A percentile compares a stretch with the other conserved stretches of the same genome.
These are phyloP conservation scores for Euphorbia peplus DNA, from an alignment of 345 rosid species.

Conservation along the genomic window DNA sequence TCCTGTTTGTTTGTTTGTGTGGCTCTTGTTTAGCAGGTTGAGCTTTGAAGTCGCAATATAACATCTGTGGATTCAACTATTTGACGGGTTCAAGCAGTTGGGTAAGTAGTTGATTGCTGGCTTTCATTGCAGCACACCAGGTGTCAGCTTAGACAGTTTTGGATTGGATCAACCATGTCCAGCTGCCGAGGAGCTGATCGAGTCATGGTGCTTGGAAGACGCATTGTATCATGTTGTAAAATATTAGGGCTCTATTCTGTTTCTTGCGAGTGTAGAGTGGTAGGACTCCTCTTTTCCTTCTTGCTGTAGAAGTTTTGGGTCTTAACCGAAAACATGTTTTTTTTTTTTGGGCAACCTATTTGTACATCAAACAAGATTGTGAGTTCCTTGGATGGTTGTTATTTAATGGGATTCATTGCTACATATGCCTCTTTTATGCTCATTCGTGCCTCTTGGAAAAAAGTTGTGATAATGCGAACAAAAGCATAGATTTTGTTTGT, in stretches of 20 bases:
- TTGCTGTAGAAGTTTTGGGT: not conserved
- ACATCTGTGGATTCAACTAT: constrained; percentile 9
- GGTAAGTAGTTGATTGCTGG: constrained; percentile 21
- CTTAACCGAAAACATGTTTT: not conserved
- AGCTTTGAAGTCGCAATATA: constrained; percentile 31
- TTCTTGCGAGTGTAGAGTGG: not conserved
- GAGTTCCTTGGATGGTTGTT: not conserved
- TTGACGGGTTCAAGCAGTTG: not conserved
- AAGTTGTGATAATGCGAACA: constrained; percentile 1
- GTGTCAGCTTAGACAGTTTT: not conserved
- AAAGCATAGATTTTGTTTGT: not conserved
- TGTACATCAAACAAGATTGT: not conserved
- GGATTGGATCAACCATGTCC: not conserved
- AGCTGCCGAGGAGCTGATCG: not conserved
- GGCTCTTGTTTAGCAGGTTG: constrained; percentile 33
- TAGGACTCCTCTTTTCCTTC: not conserved
- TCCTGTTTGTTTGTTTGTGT: constrained; percentile 21
- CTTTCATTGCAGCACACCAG: not conserved
- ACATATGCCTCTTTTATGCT: not conserved
- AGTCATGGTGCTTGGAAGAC: not conserved
- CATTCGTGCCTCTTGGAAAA: not conserved
- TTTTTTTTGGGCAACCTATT: not conserved
- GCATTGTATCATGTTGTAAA: not conserved
- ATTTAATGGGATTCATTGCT: not conserved
- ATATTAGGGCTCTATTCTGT: not conserved